These are phyloP conservation scores for Luffa acutangula DNA, from an alignment of 306 rosid genomes.

Conservation along the genomic window DNA sequence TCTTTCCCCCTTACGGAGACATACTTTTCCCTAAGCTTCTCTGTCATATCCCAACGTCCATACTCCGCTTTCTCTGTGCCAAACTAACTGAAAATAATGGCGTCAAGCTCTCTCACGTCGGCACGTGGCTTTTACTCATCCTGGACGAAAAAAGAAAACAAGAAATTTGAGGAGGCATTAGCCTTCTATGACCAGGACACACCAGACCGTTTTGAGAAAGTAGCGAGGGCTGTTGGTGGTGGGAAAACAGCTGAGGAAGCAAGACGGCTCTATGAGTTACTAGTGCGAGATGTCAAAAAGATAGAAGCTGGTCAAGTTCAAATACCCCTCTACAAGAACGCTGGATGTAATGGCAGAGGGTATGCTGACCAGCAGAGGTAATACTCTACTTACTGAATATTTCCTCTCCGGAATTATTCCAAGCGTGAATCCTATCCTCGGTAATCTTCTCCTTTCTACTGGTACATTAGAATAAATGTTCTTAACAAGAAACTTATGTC, in stretches of 20 bases:
- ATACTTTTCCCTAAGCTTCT: not conserved
- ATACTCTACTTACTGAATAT: not conserved
- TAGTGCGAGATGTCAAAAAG: constrained; percentile 53
- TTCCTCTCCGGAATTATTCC: not conserved
- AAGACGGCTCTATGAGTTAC: constrained; percentile 62
- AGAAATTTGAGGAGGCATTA: constrained; percentile 75
- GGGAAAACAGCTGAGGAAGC: constrained; percentile 73
- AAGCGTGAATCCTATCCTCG: not conserved
- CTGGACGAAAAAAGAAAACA: constrained; percentile 80
- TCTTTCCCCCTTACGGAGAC: constrained; percentile 1
- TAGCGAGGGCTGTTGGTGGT: constrained; percentile 81
- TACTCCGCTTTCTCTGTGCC: not conserved
- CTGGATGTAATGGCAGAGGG: constrained; percentile 26
- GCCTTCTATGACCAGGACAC: constrained; percentile 78
- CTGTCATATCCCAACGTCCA: not conserved
- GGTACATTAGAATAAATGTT: constrained; percentile 1
- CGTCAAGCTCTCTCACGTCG: constrained; percentile 22
- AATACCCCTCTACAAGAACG: constrained; percentile 42
- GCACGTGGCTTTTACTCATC: constrained; percentile 19
- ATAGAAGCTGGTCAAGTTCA: constrained; percentile 70
- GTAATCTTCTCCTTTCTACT: not conserved
- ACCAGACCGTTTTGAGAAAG: constrained; percentile 72
- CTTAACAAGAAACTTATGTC: not conserved
- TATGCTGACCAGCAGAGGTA: constrained; percentile 39
- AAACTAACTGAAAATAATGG: constrained; percentile 18